phyloP scores from a whole-genome alignment of 2,329 filamentous ascomycete species.

The Leptographium radiaticola region DNA sequence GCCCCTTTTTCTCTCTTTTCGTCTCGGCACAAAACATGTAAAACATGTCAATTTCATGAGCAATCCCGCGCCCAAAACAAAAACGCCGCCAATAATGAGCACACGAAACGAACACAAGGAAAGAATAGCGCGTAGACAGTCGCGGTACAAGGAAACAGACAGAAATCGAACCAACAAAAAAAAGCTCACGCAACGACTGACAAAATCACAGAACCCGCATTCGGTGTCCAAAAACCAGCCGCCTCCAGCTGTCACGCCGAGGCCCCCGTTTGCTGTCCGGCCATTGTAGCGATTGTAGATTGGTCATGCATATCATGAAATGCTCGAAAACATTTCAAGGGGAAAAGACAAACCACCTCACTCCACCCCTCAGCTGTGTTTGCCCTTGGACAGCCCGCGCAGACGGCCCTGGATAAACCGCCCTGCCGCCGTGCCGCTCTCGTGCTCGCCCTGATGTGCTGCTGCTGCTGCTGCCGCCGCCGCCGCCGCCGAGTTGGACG shows the following conservation, averaged over 20 bases:
- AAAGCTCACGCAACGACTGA: no score
- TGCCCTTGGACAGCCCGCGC: slow-evolving; percentile 14
- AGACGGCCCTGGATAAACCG: slow-evolving; percentile 14
- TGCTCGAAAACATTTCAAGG: slow-evolving; percentile 9
- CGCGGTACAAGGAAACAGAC: background rate
- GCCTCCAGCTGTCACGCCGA: background rate
- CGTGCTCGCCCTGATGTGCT: background rate
- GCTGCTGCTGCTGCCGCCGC: background rate
- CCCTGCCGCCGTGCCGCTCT: slow-evolving; percentile 1
- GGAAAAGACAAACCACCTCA: slow-evolving; percentile 18
- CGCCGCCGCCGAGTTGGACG: slow-evolving; percentile 35
- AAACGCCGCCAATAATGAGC: background rate
- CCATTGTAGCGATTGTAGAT: slow-evolving; percentile 6
- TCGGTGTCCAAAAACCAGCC: background rate
- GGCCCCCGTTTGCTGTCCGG: background rate
- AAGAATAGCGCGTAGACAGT: background rate
- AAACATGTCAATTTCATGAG: background rate
- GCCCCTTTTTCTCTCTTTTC: background rate
- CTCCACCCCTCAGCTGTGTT: slow-evolving; percentile 11
- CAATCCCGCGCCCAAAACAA: background rate
- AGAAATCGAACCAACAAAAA: background rate
- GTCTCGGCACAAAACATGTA: background rate
- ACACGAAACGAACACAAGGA: background rate
- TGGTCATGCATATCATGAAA: slow-evolving; percentile 11
- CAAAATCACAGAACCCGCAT: background rate